Conservation (phyloP, 768 basidiomycete genomes). For the Sporobolomyces pararoseus region DNA sequence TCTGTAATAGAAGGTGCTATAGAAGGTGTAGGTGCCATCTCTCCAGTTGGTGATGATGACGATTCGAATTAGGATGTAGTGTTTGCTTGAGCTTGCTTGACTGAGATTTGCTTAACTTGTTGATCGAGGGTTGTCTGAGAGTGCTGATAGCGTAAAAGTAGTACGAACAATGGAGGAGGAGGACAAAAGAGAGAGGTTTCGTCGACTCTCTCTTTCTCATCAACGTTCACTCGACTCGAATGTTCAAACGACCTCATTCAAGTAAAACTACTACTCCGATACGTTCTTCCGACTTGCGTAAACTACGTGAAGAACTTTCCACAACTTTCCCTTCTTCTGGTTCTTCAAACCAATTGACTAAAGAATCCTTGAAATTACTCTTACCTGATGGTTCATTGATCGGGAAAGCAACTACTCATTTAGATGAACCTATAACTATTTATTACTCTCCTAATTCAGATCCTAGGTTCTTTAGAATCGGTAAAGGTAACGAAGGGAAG, state of each 20-base stretch:
- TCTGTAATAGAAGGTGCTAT: conserved; percentile 52
- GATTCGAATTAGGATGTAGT: not conserved
- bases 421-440: conserved; percentile 34
- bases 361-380: not conserved
- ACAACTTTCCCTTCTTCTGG: not conserved
- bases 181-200: not conserved
- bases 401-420: conserved; percentile 24
- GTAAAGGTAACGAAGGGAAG: conserved; percentile 7
- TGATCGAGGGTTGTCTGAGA: too few species aligned
- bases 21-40: conserved; percentile 40
- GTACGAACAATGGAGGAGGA: too few species aligned
- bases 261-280: conserved; percentile 31
- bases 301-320: conserved; percentile 21
- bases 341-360: not conserved
- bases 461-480: conserved; percentile 13
- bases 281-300: conserved; percentile 33
- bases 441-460: conserved; percentile 18
- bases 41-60: conserved; percentile 83
- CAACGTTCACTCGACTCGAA: not conserved
- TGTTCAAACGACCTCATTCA: conserved; percentile 39
- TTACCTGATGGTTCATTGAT: conserved; percentile 18
- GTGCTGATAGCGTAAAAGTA: too few species aligned
- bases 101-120: not conserved
- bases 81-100: too few species aligned
- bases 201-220: not conserved